These are phyloP conservation scores for Tylopilus felleus DNA, from an alignment of 768 basidiomycete genomes.

Conservation along the genomic window DNA sequence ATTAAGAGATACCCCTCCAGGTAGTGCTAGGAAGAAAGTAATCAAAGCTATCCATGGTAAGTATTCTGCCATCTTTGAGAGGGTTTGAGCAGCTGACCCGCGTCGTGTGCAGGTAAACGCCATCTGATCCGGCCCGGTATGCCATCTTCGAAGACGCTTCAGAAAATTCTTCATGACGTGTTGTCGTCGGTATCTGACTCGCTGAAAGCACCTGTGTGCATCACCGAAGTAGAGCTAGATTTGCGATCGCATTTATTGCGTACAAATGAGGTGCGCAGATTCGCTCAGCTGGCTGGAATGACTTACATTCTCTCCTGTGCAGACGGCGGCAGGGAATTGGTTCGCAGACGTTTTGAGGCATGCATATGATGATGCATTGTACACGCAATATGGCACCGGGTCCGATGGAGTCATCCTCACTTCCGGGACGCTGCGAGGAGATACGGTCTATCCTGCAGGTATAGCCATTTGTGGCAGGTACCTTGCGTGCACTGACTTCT, in stretches of 20 bases:
- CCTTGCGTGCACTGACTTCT: neutral
- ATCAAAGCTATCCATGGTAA: constrained; percentile 62
- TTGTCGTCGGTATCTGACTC: constrained; percentile 67
- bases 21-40: constrained; percentile 61
- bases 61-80: constrained; percentile 3
- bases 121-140: constrained; percentile 59
- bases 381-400: constrained; percentile 54
- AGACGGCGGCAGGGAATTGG: constrained; percentile 78
- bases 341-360: constrained; percentile 82
- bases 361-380: constrained; percentile 72
- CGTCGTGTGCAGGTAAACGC: constrained; percentile 52
- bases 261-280: constrained; percentile 54
- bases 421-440: constrained; percentile 83
- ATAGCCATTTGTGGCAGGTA: constrained; percentile 2
- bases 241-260: constrained; percentile 74
- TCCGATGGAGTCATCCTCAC: constrained; percentile 81
- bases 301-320: neutral
- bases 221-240: constrained; percentile 62
- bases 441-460: constrained; percentile 84
- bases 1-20: constrained; percentile 54
- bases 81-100: neutral
- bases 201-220: constrained; percentile 74
- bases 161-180: constrained; percentile 56
- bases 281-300: neutral
- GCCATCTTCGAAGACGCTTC: constrained; percentile 52